Base-by-base conservation (phyloP, 148 eudicot species). In the Rheum nobile region DNA sequence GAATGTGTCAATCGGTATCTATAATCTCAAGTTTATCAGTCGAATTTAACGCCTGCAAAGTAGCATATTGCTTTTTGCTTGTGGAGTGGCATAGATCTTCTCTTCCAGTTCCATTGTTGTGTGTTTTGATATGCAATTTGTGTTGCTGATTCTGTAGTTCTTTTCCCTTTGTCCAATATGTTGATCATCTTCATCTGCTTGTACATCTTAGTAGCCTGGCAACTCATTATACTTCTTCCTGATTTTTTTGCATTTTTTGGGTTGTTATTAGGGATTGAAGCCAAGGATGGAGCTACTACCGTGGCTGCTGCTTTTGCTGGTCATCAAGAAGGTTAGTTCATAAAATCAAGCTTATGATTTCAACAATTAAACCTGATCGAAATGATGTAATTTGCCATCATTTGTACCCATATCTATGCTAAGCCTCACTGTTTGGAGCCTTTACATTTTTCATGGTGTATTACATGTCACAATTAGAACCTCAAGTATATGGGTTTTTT, bases 321-420 rank as follows among this genome's bases (percentile, higher is more conserved):
- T 26, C 48, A 71, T 71, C 73, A 22, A 71, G 73, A 71, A 71
- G 73, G 73, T 71, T 71, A 22, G 73, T 71, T 71, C 48, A 38
- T 4, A 68, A 34, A 38, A 34, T 35, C 71, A 68, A 68, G 24
- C 71, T 35, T 17, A 7, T 68, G 16, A 13, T 26, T 17, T 34
- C 9, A 65, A 31, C 32, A 31, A 31, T 13, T 1, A 65, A 32
- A 24, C 10, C 10, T 41, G 41, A 65, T 65, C 5, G 8, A 26
- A 3, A 59, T 17, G 67, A 28, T 26, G 34, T 59, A 26, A 59
- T 28, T 59, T 29, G 16, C 67, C 17, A 0, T 59, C 34, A 28
- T 12, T 26, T 28, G 34, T 59, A 28, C 7, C 39, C 1, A 24
- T 55, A 1, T 67, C 39, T 37, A 32, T 67, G 41, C 32, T 5